A percentile compares a stretch with the other conserved stretches of the same genome.
phyloP scores from a whole-genome alignment of 1,284 basidiomycete genomes.

The Volvariella surrecta region DNA sequence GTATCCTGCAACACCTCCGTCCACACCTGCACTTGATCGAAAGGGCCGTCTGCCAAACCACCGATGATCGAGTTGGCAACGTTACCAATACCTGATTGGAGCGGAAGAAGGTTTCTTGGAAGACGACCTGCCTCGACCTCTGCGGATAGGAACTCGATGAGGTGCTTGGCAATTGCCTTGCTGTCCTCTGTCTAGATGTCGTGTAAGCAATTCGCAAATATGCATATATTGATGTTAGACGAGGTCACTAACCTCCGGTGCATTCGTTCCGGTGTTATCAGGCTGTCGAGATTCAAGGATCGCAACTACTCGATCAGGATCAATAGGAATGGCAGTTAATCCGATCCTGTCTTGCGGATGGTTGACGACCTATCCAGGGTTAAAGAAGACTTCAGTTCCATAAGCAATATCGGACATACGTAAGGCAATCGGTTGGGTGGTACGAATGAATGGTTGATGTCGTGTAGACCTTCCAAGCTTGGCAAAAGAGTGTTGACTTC shows the following conservation, averaged over 20 bases:
- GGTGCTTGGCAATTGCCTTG: slow-evolving; percentile 33
- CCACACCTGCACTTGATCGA: slow-evolving; percentile 39
- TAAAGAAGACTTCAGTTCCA: not conserved
- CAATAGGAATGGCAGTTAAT: slow-evolving; percentile 33
- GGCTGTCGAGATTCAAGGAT: slow-evolving; percentile 34
- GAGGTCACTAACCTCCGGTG: slow-evolving; percentile 27
- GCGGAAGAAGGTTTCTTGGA: slow-evolving; percentile 34
- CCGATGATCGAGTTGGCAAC: slow-evolving; percentile 46
- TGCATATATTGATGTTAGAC: not conserved
- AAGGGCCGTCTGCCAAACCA: slow-evolving; percentile 38
- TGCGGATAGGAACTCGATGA: slow-evolving; percentile 37
- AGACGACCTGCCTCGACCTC: slow-evolving; percentile 38
- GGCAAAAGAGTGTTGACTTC: slow-evolving; percentile 42
- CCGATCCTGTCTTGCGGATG: slow-evolving; percentile 40
- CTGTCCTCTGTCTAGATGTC: slow-evolving; percentile 27
- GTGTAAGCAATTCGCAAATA: not conserved
- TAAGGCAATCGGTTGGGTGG: slow-evolving; percentile 43
- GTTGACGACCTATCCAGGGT: slow-evolving; percentile 26
- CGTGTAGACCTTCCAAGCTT: slow-evolving; percentile 38
- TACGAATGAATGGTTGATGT: slow-evolving; percentile 37
- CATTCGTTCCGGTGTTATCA: slow-evolving; percentile 41
- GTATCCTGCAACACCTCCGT: slow-evolving; percentile 20
- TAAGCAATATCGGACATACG: slow-evolving; percentile 16
- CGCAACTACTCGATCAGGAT: slow-evolving; percentile 41
- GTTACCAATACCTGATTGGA: slow-evolving; percentile 45